Conservation (phyloP, 2,329 filamentous ascomycete species). For the Torrubiella hemipterigena region DNA sequence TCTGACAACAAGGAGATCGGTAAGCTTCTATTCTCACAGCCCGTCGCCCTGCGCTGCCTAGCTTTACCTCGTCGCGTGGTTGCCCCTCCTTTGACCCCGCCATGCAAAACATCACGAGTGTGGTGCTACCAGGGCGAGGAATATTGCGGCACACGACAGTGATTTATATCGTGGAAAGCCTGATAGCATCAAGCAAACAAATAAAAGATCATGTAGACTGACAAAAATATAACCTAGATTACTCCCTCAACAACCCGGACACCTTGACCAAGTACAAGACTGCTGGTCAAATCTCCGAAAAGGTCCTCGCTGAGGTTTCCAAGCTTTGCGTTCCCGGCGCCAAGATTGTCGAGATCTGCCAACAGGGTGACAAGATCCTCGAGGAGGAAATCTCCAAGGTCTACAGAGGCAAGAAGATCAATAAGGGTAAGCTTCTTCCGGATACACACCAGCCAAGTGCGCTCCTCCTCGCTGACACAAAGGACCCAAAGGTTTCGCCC, state of each 20-base stretch:
- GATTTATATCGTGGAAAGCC: too few species aligned
- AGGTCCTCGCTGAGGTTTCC: constrained; percentile 78
- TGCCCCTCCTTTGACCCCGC: constrained; percentile 1
- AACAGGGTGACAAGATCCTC: constrained; percentile 89
- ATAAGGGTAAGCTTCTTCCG: constrained; percentile 56
- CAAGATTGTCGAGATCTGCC: constrained; percentile 89
- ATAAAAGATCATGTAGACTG: background rate
- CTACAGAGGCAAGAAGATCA: constrained; percentile 95
- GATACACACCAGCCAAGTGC: constrained; percentile 1
- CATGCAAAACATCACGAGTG: constrained; percentile 3
- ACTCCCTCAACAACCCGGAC: constrained; percentile 81
- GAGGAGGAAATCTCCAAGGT: constrained; percentile 92
- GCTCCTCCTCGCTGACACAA: constrained; percentile 8
- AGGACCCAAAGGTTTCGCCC: constrained; percentile 58
- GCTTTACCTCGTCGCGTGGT: constrained; percentile 2
- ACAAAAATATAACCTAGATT: constrained; percentile 45
- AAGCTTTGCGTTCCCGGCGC: constrained; percentile 66
- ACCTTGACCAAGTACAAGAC: constrained; percentile 99
- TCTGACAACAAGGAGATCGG: constrained; percentile 33
- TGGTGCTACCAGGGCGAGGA: background rate
- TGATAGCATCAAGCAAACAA: background rate
- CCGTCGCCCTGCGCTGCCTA: background rate
- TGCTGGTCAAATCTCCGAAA: constrained; percentile 87
- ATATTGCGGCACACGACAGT: constrained; percentile 4
- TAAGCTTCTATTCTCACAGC: constrained; percentile 16